These are phyloP conservation scores for Dryadomyces quercivorus DNA, from an alignment of 2,329 filamentous ascomycete species.

Conservation along the genomic window DNA sequence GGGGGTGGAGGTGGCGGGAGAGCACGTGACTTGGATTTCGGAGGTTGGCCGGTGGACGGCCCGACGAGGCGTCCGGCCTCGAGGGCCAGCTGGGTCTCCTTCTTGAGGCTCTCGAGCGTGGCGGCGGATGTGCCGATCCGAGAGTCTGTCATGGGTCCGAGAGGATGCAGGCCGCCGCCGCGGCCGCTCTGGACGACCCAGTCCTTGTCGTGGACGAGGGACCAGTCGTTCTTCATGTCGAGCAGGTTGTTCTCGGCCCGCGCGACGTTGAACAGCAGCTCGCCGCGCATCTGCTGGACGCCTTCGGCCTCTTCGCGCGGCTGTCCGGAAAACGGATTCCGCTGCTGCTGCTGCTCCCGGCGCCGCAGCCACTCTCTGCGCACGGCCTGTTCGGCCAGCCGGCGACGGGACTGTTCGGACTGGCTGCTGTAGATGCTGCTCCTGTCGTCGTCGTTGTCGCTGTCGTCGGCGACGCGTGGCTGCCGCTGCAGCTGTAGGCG, in stretches of 20 bases:
- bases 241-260: constrained; percentile 10
- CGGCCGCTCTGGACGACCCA: not conserved
- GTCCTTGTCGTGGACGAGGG: not conserved
- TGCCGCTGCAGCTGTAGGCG: not conserved
- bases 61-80: not conserved
- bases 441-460: no score
- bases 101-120: not conserved
- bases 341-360: not conserved
- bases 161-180: not conserved
- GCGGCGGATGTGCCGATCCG: not conserved
- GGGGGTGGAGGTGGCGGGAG: not conserved
- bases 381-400: not conserved
- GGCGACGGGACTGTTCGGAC: not conserved
- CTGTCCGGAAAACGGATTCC: not conserved
- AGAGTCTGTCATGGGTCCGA: not conserved
- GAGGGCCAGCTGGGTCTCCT: not conserved
- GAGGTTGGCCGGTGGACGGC: not conserved
- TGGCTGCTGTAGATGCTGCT: no score
- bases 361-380: not conserved
- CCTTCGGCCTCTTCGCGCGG: constrained; percentile 8
- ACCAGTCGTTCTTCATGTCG: not conserved
- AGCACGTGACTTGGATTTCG: not conserved
- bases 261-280: constrained; percentile 5
- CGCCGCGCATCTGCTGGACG: constrained; percentile 5
- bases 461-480: not conserved